phyloP scores from a whole-genome alignment of 1,284 basidiomycete genomes.

The Ceratobasidium sp. region DNA sequence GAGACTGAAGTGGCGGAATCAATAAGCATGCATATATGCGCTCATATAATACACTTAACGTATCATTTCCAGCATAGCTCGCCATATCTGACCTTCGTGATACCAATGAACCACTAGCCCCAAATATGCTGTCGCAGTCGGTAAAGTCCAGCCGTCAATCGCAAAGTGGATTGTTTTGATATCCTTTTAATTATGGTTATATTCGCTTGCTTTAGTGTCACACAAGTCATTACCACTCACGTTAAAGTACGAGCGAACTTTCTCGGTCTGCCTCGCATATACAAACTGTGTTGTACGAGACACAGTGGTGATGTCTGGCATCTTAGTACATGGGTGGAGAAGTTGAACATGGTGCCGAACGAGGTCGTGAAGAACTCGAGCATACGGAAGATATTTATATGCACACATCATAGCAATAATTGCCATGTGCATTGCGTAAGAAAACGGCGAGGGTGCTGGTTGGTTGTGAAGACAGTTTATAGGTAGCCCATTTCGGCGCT shows the following conservation, averaged over 20 bases:
- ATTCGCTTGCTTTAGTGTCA: too few species aligned
- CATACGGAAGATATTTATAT: conserved; percentile 7
- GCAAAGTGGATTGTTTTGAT: conserved; percentile 6
- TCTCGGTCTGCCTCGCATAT: background rate
- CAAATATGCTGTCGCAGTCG: conserved; percentile 1
- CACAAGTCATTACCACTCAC: background rate
- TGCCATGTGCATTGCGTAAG: conserved; percentile 24
- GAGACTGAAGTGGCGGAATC: background rate
- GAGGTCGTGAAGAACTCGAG: background rate
- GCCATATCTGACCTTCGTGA: background rate
- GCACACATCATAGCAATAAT: background rate
- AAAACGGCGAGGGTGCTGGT: background rate
- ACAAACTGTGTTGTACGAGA: background rate
- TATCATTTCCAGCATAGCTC: conserved; percentile 1
- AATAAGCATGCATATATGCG: background rate
- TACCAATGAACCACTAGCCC: conserved; percentile 12
- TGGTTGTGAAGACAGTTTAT: too few species aligned
- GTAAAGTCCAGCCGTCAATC: conserved; percentile 12
- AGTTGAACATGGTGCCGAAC: conserved; percentile 4
- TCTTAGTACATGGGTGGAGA: background rate
- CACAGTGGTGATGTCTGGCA: background rate
- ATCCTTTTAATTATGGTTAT: background rate
- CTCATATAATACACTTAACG: background rate
- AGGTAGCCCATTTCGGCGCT: background rate
- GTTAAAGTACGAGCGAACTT: background rate